These are phyloP conservation scores for Linum usitatissimum DNA, from an alignment of 345 rosid species.

Conservation along the genomic window DNA sequence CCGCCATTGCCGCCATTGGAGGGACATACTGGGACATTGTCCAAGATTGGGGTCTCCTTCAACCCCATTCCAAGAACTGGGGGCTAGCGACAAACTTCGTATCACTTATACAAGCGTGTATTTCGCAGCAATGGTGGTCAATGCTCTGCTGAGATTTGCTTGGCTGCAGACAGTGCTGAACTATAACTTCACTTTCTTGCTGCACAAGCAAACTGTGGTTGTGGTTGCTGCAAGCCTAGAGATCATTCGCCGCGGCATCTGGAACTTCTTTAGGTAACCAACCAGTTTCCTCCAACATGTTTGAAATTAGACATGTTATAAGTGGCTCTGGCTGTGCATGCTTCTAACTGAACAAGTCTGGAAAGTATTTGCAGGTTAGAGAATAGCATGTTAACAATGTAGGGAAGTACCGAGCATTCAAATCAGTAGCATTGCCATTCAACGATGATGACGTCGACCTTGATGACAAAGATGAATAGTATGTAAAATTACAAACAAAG, in stretches of 20 bases:
- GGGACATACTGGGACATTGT: slow-evolving; percentile 12
- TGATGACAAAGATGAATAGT: slow-evolving; percentile 23
- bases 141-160: slow-evolving; percentile 11
- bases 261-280: slow-evolving; percentile 17
- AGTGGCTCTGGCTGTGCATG: neutral
- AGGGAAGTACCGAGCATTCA: slow-evolving; percentile 29
- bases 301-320: too few species aligned
- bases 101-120: slow-evolving; percentile 5
- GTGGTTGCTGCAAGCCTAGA: slow-evolving; percentile 11
- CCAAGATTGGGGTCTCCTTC: slow-evolving; percentile 14
- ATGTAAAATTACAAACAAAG: too few species aligned
- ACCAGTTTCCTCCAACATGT: too few species aligned
- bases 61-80: slow-evolving; percentile 9
- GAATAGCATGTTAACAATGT: slow-evolving; percentile 25
- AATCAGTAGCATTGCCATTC: slow-evolving; percentile 26
- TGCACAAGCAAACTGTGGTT: neutral
- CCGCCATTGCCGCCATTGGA: slow-evolving; percentile 3
- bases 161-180: slow-evolving; percentile 7
- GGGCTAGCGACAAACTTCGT: slow-evolving; percentile 15
- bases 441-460: slow-evolving; percentile 28
- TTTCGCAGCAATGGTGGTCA: slow-evolving; percentile 9
- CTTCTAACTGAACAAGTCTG: neutral
- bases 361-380: slow-evolving; percentile 15
- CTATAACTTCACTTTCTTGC: neutral
- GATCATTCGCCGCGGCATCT: slow-evolving; percentile 13